Base-by-base conservation (phyloP, 257 asterid species). In the Cordia subcordata region DNA sequence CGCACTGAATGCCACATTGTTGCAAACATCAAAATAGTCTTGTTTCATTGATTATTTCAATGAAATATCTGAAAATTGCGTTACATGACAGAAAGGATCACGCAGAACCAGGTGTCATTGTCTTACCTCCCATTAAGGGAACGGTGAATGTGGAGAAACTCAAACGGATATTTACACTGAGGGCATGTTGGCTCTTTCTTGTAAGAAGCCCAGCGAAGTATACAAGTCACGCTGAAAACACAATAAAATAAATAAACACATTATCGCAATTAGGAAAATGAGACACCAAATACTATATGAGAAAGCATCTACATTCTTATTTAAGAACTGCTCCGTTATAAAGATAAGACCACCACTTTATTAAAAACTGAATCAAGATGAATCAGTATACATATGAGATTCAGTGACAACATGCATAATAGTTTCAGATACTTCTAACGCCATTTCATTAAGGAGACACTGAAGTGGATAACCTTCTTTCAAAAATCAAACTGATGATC, bases 81-180 rank as follows among this genome's bases (percentile, higher is more conserved):
- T 2, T 8, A 42, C 4, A 42, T 3, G 47, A 8, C 47, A 8
- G 10, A 14, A 42, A 42, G 10, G 19, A 35, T 18, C 39, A 11
- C 19, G 22, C 18, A 33, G 45, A 27, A 27, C 11, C 16, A 0
- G 13, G 11, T 54, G 47, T 11, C 10, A 42, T 14, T 3, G 8
- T 13, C 62, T 50, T 81, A 88, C 98, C 96, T 86, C 60, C 98
- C 98, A 77, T 92, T 96, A 67, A 92, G 96, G n/a, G 87, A 70
- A 14, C 96, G 98, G 62, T 81, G 94, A 73, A 92, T 50, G 61
- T 81, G 63, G 35, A 92, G 96, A 74, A 78, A 84, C 74, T 82
- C 76, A 59, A 92, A 92, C 38, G 87, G 93, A 57, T 71, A 66
- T 66, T 88, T 92, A 68, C 98, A 92, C 75, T 88, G 96, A 18